Evolutionary conservation across 352 stramenopile species (phyloP).

Genomic region (Elongisporangium undulatum): DNA sequence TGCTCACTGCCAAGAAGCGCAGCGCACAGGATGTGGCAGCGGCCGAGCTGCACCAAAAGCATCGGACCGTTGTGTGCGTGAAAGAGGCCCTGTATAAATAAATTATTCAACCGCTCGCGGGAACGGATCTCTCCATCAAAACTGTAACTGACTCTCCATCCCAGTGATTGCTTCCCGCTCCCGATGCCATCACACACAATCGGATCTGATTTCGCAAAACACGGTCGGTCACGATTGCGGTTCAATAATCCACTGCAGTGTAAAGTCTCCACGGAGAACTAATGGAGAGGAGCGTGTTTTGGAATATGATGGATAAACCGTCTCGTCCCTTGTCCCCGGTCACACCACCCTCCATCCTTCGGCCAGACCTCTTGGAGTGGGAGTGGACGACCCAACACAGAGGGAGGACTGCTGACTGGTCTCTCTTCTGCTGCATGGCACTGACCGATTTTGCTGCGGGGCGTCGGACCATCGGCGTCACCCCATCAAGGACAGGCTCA

Average conservation of each 20-base stretch:
- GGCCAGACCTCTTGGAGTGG: not conserved
- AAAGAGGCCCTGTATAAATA: not conserved
- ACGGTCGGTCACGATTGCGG: not conserved
- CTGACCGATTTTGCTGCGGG: not conserved
- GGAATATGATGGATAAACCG: not conserved
- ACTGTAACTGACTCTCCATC: not conserved
- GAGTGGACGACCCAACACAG: not conserved
- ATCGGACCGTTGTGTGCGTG: not conserved
- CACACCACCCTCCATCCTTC: no score
- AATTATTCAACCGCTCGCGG: not conserved
- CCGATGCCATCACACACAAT: not conserved
- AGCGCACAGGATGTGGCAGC: conserved; percentile 35
- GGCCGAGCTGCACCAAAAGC: conserved; percentile 12
- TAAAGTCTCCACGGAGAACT: not conserved
- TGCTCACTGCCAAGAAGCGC: conserved; percentile 43
- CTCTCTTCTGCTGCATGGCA: not conserved
- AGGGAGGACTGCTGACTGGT: not conserved
- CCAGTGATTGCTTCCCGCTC: no score
- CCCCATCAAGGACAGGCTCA: conserved; percentile 9
- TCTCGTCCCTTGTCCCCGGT: not conserved
- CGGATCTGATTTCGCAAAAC: not conserved
- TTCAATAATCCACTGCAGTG: not conserved
- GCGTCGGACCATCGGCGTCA: conserved; percentile 5
- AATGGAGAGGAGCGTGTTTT: not conserved
- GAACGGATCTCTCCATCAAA: not conserved